Conservation (phyloP, 805 yeast genomes). For the Schwanniomyces pseudopolymorphus region DNA sequence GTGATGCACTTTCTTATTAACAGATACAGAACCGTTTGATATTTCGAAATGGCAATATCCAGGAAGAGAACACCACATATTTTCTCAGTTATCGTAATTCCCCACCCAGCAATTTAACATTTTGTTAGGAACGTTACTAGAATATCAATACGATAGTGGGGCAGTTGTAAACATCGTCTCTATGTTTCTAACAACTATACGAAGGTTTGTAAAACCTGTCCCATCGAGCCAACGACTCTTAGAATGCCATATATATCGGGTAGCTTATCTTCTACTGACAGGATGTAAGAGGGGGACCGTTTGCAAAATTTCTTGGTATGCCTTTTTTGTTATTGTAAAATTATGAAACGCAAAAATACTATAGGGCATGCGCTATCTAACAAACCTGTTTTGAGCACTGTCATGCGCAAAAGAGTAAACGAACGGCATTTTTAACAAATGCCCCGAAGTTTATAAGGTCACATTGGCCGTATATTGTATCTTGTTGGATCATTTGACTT, state of each 20-base stretch:
- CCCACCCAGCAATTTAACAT: too few species aligned
- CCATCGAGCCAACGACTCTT: background rate
- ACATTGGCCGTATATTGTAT: background rate
- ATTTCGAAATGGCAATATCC: too few species aligned
- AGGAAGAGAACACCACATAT: too few species aligned
- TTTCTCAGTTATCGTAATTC: too few species aligned
- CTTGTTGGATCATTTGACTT: background rate
- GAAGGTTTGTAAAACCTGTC: too few species aligned
- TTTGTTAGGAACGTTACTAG: too few species aligned
- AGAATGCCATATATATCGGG: background rate
- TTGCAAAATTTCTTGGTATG: background rate
- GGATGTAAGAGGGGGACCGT: background rate
- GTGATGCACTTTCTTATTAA: too few species aligned
- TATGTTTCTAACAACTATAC: too few species aligned
- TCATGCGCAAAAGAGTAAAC: background rate
- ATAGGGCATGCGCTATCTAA: background rate
- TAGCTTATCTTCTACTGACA: background rate
- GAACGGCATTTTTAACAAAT: background rate
- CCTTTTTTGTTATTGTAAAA: background rate
- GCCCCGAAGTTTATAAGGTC: background rate
- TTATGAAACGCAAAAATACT: background rate
- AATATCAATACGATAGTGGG: too few species aligned
- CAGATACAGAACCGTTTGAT: too few species aligned
- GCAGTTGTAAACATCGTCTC: too few species aligned
- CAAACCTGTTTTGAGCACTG: background rate